These are phyloP conservation scores for Phytophthora vignae DNA, from an alignment of 352 stramenopile genomes.

Conservation along the genomic window DNA sequence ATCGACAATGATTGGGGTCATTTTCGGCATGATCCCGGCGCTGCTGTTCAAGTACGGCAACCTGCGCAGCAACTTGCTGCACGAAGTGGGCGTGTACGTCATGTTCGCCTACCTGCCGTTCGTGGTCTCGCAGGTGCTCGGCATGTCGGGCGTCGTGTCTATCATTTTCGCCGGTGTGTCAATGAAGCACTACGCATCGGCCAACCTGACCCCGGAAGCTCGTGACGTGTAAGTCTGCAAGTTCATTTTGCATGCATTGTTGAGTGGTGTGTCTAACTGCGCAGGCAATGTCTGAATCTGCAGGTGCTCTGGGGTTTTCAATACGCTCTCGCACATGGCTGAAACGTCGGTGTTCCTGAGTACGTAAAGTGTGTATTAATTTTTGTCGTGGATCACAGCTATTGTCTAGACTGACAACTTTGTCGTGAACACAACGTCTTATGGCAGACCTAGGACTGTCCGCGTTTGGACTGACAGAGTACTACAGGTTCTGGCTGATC, in stretches of 20 bases:
- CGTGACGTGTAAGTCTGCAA: conserved; percentile 73
- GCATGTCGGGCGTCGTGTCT: conserved; percentile 93
- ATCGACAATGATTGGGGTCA: conserved; percentile 89
- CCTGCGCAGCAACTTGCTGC: conserved; percentile 83
- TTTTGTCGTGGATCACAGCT: background rate
- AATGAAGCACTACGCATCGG: conserved; percentile 91
- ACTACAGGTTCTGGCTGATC: conserved; percentile 87
- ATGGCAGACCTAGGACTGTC: conserved; percentile 89
- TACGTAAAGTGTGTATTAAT: conserved; percentile 40
- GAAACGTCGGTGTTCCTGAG: conserved; percentile 95
- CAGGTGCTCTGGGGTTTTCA: conserved; percentile 90
- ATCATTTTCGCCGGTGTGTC: conserved; percentile 95
- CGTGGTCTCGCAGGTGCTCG: conserved; percentile 71
- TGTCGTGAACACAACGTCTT: background rate
- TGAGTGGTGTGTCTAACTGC: background rate
- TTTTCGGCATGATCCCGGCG: conserved; percentile 85
- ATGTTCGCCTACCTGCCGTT: conserved; percentile 91
- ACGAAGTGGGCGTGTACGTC: conserved; percentile 91
- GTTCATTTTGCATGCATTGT: background rate
- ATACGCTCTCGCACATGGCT: conserved; percentile 91
- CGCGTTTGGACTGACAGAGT: conserved; percentile 85
- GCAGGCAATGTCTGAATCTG: conserved; percentile 1
- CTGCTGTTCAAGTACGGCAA: conserved; percentile 93
- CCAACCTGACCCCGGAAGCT: conserved; percentile 86
- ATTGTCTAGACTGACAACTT: background rate